phyloP scores from a whole-genome alignment of 306 rosid genomes.

The Pyrus communis region DNA sequence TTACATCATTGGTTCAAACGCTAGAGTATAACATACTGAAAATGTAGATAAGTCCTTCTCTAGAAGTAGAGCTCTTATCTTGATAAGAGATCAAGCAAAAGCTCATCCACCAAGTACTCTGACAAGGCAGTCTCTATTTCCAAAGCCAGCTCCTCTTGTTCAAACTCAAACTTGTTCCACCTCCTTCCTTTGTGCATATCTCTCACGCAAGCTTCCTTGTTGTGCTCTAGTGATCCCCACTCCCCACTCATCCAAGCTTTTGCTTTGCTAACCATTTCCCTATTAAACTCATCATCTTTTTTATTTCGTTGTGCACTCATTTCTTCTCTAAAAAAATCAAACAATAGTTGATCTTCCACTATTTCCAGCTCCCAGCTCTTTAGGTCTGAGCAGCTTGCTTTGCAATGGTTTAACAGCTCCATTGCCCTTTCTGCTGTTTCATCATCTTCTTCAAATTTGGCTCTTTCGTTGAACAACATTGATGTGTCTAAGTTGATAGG shows the following conservation, averaged over 20 bases:
- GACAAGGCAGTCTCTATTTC: conserved; percentile 42
- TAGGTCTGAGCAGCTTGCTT: conserved; percentile 19
- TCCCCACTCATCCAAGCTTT: conserved; percentile 36
- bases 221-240: conserved; percentile 19
- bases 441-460: conserved; percentile 13
- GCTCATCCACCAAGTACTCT: conserved; percentile 35
- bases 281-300: conserved; percentile 15
- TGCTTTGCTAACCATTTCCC: conserved; percentile 34
- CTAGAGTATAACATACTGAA: neutral
- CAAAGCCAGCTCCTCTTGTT: conserved; percentile 41
- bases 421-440: conserved; percentile 33
- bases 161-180: conserved; percentile 48
- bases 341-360: conserved; percentile 25
- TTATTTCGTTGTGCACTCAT: conserved; percentile 17
- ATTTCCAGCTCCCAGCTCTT: neutral
- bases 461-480: conserved; percentile 16
- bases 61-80: neutral
- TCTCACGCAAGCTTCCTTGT: conserved; percentile 38
- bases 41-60: too few relatives aligned
- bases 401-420: conserved; percentile 31
- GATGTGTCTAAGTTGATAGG: conserved; percentile 15
- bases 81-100: conserved; percentile 24
- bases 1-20: neutral
- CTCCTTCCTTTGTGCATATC: conserved; percentile 41
- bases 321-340: conserved; percentile 53